Base-by-base conservation (phyloP, 257 asterid species). In the Penstemon eatonii region DNA sequence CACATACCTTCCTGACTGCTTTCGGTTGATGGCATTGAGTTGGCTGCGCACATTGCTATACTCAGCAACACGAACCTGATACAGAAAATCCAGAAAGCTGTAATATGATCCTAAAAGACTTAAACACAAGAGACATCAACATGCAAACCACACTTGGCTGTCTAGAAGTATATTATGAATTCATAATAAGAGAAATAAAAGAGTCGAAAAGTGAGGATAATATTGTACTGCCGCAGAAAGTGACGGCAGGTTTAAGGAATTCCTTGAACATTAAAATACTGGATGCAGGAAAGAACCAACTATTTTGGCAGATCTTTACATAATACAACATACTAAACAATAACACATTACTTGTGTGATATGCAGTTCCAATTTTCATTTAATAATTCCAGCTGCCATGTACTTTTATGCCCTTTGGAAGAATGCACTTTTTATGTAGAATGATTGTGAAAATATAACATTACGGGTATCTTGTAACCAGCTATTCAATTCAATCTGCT, bases 11-110 rank as follows among this genome's bases (percentile, higher is more conserved):
- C 96, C 95, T 3, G 87, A 82, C 78, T 87, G 95, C 82, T 91
- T 87, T 64, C 95, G 73, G 67, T 85, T 89, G 57, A 87, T 89
- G 78, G 88, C 87, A 81, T 87, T 91, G 58, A 89, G 93, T 79
- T 82, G 93, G 79, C 97, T 91, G 47, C 91, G 90, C 73, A 91
- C 91, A 69, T 89, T 89, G 79, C 63, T 85, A 73, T 85, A 85
- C 80, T 91, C 98, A 73, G 98, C 76, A 72, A 89, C 87, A 57
- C 95, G 98, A 74, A 92, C 96, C 98, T 89, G 86, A 46, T 49
- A 69, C 61, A 69, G 43, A 73, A 72, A 74, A 78, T 70, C 64
- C 67, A 80, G 33, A 75, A 56, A 67, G 49, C 45, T 57, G 45
- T 52, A 72, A 66, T 9, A 42, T n/a, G 56, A 53, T 43, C 5